Base-by-base conservation (phyloP, 2,329 filamentous ascomycete species). In the Cladosporium sp. region DNA sequence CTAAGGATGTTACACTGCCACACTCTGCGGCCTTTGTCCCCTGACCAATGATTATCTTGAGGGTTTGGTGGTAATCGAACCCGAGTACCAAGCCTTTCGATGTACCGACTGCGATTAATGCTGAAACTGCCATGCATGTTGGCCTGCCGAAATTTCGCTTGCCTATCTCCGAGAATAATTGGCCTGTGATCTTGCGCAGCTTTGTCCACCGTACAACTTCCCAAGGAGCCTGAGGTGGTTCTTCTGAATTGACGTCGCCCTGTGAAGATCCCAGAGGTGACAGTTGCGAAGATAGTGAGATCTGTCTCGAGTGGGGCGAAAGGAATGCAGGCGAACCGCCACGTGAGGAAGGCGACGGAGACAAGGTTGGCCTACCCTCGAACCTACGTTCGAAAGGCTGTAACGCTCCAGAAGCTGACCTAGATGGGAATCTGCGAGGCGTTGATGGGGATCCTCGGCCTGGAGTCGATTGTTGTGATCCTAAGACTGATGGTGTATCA, bases 191-290 rank as follows among this genome's bases (percentile, higher is more conserved):
- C 72, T 95, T 97, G 68, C 87, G 90, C 58, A 99, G 77, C 70
- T 89, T 94, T 1, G 91, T 97, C 95, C 95, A 99, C 69, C 92
- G 83, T 59, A 99, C 89, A 55, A 97, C 91, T 68, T 99, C 94
- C 95, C 94, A 99, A 1, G 94, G 94, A 4, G 90, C 85, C 56
- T 90, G 86, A 3, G 85, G 81, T 20, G 81, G 78, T 15, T 70
- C 71, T 9, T 62, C 63, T 3, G 58, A 64, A 19, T 56, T 25
- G 4, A 71, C 73, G 50, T 75, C 72, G 48, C 89, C 88, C 52
- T 80, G 77, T 57, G 85, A 77, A 65, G 90, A 95, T 44, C 82
- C 87, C 15, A 45, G 17, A 1, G 93, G 97, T 1, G 85, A 87
- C 1, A 70, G 51, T 19, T 68, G 65, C 3, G 69, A 70, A 12